phyloP scores from a whole-genome alignment of 169 alveolate genomes.

The Plasmodium ovale region DNA sequence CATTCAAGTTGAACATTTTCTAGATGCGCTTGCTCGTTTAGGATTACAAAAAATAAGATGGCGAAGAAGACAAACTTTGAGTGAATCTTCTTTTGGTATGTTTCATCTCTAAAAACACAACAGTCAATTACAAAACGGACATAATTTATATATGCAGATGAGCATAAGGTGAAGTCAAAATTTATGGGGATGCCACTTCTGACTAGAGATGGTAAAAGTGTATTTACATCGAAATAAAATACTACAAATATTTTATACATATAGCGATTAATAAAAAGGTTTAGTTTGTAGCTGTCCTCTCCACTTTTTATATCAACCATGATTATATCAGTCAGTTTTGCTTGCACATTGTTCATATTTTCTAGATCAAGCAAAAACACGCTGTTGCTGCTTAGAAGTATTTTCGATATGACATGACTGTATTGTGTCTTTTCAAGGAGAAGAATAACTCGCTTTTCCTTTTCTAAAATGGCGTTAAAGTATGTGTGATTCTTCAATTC shows the following conservation, averaged over 20 bases:
- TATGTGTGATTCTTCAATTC: not conserved
- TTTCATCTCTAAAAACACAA: not conserved
- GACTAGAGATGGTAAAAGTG: not conserved
- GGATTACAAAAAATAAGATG: constrained; percentile 18
- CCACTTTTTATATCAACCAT: constrained; percentile 15
- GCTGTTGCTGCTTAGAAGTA: constrained; percentile 8
- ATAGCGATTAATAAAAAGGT: not conserved
- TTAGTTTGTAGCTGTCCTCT: constrained; percentile 1
- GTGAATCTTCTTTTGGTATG: not conserved
- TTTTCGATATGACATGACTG: constrained; percentile 17
- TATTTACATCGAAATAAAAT: constrained; percentile 14
- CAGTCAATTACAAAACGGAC: not conserved
- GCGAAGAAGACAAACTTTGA: constrained; percentile 16
- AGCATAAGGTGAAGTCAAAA: constrained; percentile 19
- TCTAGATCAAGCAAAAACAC: constrained; percentile 14
- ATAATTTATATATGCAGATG: constrained; percentile 19
- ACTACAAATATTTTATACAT: constrained; percentile 19
- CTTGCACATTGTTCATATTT: not conserved
- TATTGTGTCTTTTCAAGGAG: constrained; percentile 22
- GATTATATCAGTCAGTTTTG: constrained; percentile 17
- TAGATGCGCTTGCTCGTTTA: constrained; percentile 20
- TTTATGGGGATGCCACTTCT: constrained; percentile 5
- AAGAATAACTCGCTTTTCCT: not conserved
- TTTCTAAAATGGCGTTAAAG: not conserved
- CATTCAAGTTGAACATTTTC: constrained; percentile 15